A percentile compares a stretch with the other conserved stretches of the same genome.
Conservation (phyloP, 805 yeast species). For the Suhomyces pyralidae region DNA sequence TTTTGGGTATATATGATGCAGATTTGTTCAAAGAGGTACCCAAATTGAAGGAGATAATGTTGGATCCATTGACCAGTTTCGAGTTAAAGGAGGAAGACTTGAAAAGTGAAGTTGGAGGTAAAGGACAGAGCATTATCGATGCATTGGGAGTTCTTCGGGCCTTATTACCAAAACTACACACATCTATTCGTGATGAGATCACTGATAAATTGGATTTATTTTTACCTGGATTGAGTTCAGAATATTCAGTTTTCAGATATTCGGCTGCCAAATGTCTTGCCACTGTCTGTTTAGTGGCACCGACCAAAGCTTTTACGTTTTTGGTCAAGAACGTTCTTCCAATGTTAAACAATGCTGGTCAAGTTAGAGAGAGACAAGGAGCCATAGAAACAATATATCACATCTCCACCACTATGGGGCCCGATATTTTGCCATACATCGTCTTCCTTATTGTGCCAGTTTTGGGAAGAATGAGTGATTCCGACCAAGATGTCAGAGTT, state of each 20-base stretch:
- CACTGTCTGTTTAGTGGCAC: slow-evolving; percentile 64
- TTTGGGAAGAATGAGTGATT: slow-evolving; percentile 96
- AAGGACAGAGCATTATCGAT: slow-evolving; percentile 83
- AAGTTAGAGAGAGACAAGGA: slow-evolving; percentile 78
- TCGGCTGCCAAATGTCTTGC: slow-evolving; percentile 90
- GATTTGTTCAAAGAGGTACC: slow-evolving; percentile 60
- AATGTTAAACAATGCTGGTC: slow-evolving; percentile 71
- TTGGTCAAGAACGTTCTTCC: slow-evolving; percentile 79
- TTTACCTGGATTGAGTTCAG: slow-evolving; percentile 59
- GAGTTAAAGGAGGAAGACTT: slow-evolving; percentile 26
- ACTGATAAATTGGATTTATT: slow-evolving; percentile 38
- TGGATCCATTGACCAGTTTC: slow-evolving; percentile 57
- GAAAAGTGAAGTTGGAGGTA: slow-evolving; percentile 6
- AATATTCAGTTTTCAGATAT: slow-evolving; percentile 80
- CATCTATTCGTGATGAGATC: slow-evolving; percentile 48
- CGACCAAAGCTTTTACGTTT: slow-evolving; percentile 70
- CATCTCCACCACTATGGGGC: slow-evolving; percentile 79
- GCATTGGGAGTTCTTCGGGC: slow-evolving; percentile 80
- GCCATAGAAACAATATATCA: slow-evolving; percentile 90
- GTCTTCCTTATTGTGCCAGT: slow-evolving; percentile 95
- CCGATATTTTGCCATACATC: slow-evolving; percentile 86
- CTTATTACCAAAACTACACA: slow-evolving; percentile 59
- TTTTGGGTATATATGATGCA: slow-evolving; percentile 53
- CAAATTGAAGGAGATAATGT: slow-evolving; percentile 59
- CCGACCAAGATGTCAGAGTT: slow-evolving; percentile 81